A percentile compares a stretch with the other conserved stretches of the same genome.
Conservation (phyloP, 106 monocot genomes). For the Allium sativum region DNA sequence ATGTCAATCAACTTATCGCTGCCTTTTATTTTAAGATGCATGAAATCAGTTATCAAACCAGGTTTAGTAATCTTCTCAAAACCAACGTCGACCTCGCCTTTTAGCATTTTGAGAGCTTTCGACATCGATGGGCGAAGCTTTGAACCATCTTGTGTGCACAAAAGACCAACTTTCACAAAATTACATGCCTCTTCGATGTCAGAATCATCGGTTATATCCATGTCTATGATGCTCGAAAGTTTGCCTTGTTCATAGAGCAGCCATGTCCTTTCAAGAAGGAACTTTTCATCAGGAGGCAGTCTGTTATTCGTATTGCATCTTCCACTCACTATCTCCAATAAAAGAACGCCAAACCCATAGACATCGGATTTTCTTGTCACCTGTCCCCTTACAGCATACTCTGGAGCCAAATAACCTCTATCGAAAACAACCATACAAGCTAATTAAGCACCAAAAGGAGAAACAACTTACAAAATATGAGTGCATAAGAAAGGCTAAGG, state of each 20-base stretch:
- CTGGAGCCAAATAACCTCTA: constrained; percentile 74
- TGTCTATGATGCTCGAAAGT: constrained; percentile 23
- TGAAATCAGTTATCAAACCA: constrained; percentile 50
- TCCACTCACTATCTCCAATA: constrained; percentile 68
- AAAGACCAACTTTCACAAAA: constrained; percentile 46
- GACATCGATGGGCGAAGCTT: constrained; percentile 62
- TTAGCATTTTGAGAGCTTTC: constrained; percentile 39
- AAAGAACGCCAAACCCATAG: constrained; percentile 70
- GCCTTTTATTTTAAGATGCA: constrained; percentile 39
- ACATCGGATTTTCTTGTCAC: constrained; percentile 68
- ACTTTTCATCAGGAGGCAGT: constrained; percentile 58
- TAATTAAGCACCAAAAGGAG: background rate
- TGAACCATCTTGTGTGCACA: constrained; percentile 57
- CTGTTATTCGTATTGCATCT: constrained; percentile 53
- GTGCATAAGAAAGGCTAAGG: background rate
- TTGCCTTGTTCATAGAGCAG: constrained; percentile 13
- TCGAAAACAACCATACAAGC: background rate
- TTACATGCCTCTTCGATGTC: constrained; percentile 38
- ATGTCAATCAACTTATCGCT: constrained; percentile 9
- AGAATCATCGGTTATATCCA: constrained; percentile 33
- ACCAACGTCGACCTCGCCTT: constrained; percentile 19
- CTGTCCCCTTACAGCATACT: constrained; percentile 69
- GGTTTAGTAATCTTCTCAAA: constrained; percentile 39
- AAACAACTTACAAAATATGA: background rate
- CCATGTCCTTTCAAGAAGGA: constrained; percentile 58